Conservation (phyloP, 805 yeast species). For the Saturnispora diversa region DNA sequence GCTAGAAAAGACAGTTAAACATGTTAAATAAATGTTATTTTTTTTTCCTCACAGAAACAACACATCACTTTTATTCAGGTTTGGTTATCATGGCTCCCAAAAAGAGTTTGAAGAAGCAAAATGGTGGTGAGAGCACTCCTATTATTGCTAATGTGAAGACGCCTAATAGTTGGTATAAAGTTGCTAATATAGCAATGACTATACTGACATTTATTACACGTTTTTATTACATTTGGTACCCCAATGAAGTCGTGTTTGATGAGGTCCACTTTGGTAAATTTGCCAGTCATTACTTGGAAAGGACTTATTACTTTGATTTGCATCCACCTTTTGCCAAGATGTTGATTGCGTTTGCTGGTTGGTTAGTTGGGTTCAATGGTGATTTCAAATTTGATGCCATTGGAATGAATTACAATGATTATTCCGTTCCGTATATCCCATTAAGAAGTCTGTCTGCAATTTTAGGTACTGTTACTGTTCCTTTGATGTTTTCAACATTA, state of each 20-base stretch:
- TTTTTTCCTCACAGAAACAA: background rate
- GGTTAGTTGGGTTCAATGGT: slow-evolving; percentile 86
- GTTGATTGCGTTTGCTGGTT: slow-evolving; percentile 84
- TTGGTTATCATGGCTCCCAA: slow-evolving; percentile 25
- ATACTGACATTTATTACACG: slow-evolving; percentile 42
- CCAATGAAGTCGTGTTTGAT: slow-evolving; percentile 74
- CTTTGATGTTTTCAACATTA: slow-evolving; percentile 75
- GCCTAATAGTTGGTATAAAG: slow-evolving; percentile 19
- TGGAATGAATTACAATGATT: slow-evolving; percentile 71
- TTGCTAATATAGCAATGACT: slow-evolving; percentile 35
- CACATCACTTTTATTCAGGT: background rate
- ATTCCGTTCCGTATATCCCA: slow-evolving; percentile 81
- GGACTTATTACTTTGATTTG: slow-evolving; percentile 90
- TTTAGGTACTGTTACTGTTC: slow-evolving; percentile 77
- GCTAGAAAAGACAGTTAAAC: no score
- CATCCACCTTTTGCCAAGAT: slow-evolving; percentile 98
- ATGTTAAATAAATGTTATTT: no score
- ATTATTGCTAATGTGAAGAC: no score
- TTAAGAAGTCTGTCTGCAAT: slow-evolving; percentile 72
- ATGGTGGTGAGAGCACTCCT: slow-evolving; percentile 1
- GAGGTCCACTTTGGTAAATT: slow-evolving; percentile 85
- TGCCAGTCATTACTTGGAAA: slow-evolving; percentile 76
- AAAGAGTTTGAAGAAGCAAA: slow-evolving; percentile 10
- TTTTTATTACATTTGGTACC: slow-evolving; percentile 53
- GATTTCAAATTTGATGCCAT: slow-evolving; percentile 82